Evolutionary conservation across 2,329 filamentous ascomycete genomes (phyloP).

Genomic region (Monosporascus sp.): DNA sequence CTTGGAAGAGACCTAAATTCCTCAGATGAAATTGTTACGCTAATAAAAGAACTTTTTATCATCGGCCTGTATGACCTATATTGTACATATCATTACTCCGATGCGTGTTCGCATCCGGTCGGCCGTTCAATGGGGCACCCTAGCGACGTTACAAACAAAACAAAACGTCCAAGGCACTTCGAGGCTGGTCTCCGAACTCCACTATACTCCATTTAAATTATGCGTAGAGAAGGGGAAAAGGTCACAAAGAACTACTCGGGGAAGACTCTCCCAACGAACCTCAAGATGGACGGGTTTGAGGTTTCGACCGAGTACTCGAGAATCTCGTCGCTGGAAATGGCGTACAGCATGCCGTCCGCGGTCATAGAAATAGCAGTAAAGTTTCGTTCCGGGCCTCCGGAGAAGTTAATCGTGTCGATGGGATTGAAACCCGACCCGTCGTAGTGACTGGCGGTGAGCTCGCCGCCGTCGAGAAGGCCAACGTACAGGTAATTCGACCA

Average conservation of each 20-base stretch:
- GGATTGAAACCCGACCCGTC: slow-evolving; percentile 10
- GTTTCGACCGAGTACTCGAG: slow-evolving; percentile 18
- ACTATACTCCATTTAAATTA: not conserved
- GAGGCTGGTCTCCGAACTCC: not conserved
- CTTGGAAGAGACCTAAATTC: no score
- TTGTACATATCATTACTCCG: no score
- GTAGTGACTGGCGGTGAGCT: slow-evolving; percentile 8
- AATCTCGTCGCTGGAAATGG: slow-evolving; percentile 19
- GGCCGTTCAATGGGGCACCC: no score
- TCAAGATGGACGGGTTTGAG: slow-evolving; percentile 17
- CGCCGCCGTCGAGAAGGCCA: slow-evolving; percentile 13
- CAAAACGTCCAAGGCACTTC: not conserved
- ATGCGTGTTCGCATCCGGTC: no score
- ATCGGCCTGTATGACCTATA: no score
- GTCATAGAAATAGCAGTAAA: slow-evolving; percentile 21
- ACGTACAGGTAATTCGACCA: slow-evolving; percentile 19
- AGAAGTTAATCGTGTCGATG: slow-evolving; percentile 16
- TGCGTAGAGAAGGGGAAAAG: no score
- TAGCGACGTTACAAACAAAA: no score
- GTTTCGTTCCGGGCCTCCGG: slow-evolving; percentile 14
- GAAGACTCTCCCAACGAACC: slow-evolving; percentile 18
- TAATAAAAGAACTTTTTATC: no score
- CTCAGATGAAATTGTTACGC: no score
- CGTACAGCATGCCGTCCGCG: slow-evolving; percentile 21
- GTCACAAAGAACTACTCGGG: slow-evolving; percentile 6